phyloP scores from a whole-genome alignment of 306 rosid species.

The Ormosia semicastrata region DNA sequence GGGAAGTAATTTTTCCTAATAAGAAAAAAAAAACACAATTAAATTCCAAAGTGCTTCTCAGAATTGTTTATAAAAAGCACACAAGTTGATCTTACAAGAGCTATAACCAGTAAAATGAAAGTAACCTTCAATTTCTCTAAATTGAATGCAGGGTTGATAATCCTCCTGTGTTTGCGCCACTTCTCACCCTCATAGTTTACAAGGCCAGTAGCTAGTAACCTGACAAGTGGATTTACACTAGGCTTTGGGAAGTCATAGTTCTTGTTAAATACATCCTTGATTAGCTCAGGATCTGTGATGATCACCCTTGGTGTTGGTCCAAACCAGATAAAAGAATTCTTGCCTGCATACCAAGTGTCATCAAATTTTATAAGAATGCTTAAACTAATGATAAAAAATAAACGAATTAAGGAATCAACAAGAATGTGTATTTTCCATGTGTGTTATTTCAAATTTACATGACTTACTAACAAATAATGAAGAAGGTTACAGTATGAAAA shows the following conservation, averaged over 20 bases:
- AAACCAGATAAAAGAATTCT: constrained; percentile 43
- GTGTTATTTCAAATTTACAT: background rate
- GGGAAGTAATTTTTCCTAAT: background rate
- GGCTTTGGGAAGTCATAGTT: constrained; percentile 36
- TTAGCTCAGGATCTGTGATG: constrained; percentile 46
- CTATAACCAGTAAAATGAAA: background rate
- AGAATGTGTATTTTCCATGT: background rate
- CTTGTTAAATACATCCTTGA: constrained; percentile 48
- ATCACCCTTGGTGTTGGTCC: constrained; percentile 55
- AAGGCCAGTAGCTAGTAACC: constrained; percentile 35
- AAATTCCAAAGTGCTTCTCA: background rate
- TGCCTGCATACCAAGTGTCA: constrained; percentile 30
- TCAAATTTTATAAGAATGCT: background rate
- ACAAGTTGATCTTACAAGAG: background rate
- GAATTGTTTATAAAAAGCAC: background rate
- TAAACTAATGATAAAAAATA: background rate
- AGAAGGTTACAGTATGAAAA: background rate
- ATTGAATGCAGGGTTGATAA: constrained; percentile 56
- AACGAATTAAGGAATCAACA: background rate
- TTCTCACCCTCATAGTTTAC: constrained; percentile 40
- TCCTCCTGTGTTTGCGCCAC: constrained; percentile 57
- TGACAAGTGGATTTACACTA: background rate
- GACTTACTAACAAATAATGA: background rate
- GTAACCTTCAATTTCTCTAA: constrained; percentile 59
- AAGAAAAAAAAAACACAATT: background rate